Evolutionary conservation across 768 basidiomycete species (phyloP).

Genomic region (Hericium coralloides): DNA sequence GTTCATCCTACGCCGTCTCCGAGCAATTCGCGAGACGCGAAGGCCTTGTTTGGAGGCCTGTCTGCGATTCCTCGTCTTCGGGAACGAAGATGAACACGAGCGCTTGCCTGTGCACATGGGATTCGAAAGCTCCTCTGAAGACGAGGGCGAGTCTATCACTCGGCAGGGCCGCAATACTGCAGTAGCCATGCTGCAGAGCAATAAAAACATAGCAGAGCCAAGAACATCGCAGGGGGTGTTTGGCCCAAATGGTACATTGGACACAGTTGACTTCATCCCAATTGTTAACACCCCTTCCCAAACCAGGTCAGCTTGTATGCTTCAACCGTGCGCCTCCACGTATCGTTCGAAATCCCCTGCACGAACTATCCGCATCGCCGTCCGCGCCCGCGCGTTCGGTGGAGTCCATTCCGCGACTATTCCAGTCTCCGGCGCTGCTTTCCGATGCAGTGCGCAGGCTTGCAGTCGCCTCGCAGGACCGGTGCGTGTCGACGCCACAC

Average conservation of each 20-base stretch:
- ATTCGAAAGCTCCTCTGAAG: constrained; percentile 60
- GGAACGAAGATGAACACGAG: constrained; percentile 46
- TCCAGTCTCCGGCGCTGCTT: constrained; percentile 59
- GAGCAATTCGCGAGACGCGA: constrained; percentile 59
- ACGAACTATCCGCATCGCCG: constrained; percentile 35
- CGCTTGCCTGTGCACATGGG: constrained; percentile 33
- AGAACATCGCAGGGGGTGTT: constrained; percentile 83
- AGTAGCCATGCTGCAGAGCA: constrained; percentile 45
- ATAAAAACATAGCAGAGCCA: constrained; percentile 78
- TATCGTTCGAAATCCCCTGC: constrained; percentile 50
- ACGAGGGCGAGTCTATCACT: constrained; percentile 32
- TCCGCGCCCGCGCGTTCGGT: constrained; percentile 14
- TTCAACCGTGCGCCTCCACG: constrained; percentile 77
- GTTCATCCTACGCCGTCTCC: constrained; percentile 69
- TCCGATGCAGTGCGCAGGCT: constrained; percentile 68
- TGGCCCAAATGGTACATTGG: constrained; percentile 68
- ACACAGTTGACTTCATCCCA: background rate
- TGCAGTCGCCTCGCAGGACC: constrained; percentile 52
- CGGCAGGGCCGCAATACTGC: constrained; percentile 40
- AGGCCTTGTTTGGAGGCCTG: constrained; percentile 82
- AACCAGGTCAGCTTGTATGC: constrained; percentile 77
- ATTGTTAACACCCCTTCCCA: background rate
- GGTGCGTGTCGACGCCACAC: constrained; percentile 28
- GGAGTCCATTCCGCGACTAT: constrained; percentile 25
- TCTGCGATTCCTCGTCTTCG: constrained; percentile 70